Base-by-base conservation (phyloP, 495 filamentous ascomycete genomes). In the Aspergillus nidulans region DNA sequence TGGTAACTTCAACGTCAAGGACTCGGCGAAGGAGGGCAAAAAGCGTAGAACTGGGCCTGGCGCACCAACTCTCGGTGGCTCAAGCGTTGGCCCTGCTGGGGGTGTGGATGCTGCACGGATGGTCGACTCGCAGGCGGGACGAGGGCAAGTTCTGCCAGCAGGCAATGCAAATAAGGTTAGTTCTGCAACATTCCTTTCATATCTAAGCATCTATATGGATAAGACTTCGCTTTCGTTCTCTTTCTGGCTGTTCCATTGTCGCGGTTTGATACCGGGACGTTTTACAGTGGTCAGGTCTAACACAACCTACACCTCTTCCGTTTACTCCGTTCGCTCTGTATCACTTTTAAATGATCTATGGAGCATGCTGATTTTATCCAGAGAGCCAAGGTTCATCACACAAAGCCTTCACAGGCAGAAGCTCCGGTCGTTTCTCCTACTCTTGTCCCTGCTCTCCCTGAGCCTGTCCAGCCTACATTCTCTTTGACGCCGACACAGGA, bases 1-100 rank as follows among this genome's bases (percentile, higher is more conserved):
- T 32, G 95, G 95, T 40, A 94, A 95, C 57, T 99, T 99, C 67
- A 92, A 90, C 58, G 85, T 84, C 12, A 75, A 77, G 34, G 74
- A 77, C 44, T 67, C 75, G 16, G 85, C 77, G 40, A 90, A 96
- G 60, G 85, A 90, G 36, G 89, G 70, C 69, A 96, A 95, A 72
- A 92, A 95, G 66, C 84, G 86, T 52, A 77, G 87, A 15, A 79
- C 75, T 24, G 78, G 71, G 12, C 64, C 70, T 26, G 69, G 66
- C 30, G 74, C 63, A 52, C 66, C 63, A 18, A 57, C 53, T 30
- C 52, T 68, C 13, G 62, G 65, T 12, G 55, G 66, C 4, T 68
- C 68, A 25, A 55, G 66, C 15, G 68, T 72, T 4, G 68, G 66
- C 5, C 63, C 69, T 48, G 56, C 70, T 53, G 61, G 57, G 15